A percentile compares a stretch with the other conserved stretches of the same genome.
These are phyloP conservation scores for Botryotinia convoluta DNA, from an alignment of 2,329 filamentous ascomycete species.

Conservation along the genomic window DNA sequence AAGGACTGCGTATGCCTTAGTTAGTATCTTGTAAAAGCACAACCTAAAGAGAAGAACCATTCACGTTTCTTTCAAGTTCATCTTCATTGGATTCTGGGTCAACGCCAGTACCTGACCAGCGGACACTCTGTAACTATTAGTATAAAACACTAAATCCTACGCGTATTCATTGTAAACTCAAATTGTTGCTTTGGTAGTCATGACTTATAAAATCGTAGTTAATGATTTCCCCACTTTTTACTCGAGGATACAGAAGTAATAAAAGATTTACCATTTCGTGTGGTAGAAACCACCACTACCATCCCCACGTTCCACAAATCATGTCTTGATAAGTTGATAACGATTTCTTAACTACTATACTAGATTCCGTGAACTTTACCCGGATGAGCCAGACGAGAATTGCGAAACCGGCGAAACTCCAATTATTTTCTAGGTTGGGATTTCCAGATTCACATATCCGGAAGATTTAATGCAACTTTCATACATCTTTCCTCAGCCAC, in stretches of 20 bases:
- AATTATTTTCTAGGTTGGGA: not conserved
- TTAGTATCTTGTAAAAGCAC: not conserved
- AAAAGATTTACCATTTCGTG: slow-evolving; percentile 15
- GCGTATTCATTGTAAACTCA: not conserved
- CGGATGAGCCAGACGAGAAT: slow-evolving; percentile 3
- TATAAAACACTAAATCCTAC: not conserved
- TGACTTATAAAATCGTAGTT: not conserved
- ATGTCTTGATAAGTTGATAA: not conserved
- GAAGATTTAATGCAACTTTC: not conserved
- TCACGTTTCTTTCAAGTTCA: slow-evolving; percentile 6
- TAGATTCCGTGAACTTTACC: slow-evolving; percentile 9
- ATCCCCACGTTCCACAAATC: slow-evolving; percentile 15
- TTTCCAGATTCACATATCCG: not conserved
- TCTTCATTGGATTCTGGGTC: slow-evolving; percentile 4
- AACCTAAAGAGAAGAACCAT: not conserved
- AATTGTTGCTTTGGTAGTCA: not conserved
- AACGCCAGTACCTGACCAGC: not conserved
- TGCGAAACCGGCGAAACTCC: slow-evolving; percentile 8
- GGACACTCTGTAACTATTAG: not conserved
- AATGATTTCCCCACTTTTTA: not conserved
- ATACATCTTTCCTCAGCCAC: not conserved
- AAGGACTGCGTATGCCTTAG: not conserved
- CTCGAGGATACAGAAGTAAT: not conserved
- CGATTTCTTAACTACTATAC: not conserved
- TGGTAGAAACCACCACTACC: slow-evolving; percentile 8